phyloP scores from a whole-genome alignment of 2,329 filamentous ascomycete species.

The Atkinsonella hypoxylon region DNA sequence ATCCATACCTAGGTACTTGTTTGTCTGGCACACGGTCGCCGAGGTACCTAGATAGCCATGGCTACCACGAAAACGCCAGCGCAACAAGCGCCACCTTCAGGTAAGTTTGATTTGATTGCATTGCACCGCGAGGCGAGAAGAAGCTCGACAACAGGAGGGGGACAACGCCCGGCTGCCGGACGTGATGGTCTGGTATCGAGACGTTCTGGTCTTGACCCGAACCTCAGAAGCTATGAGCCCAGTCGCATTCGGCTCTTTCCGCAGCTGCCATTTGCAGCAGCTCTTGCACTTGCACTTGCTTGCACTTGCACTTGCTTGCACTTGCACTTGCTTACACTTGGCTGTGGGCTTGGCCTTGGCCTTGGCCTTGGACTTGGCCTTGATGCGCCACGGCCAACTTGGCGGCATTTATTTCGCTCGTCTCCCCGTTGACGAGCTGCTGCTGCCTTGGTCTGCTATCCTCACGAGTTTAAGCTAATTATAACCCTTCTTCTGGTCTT shows the following conservation, averaged over 20 bases:
- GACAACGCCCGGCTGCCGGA: neutral
- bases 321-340: no score
- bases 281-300: neutral
- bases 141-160: neutral
- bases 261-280: neutral
- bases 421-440: neutral
- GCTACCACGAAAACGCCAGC: conserved; percentile 7
- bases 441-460: neutral
- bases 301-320: neutral
- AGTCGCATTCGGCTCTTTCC: neutral
- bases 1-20: no score
- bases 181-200: neutral
- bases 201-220: no score
- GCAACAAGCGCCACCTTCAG: conserved; percentile 6
- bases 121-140: neutral
- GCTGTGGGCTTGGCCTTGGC: no score
- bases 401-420: neutral
- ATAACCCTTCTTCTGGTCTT: neutral
- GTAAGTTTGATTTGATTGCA: conserved; percentile 8
- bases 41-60: neutral
- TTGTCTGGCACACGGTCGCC: no score
- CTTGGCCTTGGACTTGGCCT: no score
- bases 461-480: neutral
- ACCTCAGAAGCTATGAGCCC: neutral
- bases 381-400: neutral